Evolutionary conservation across 1,284 basidiomycete genomes (phyloP).

Genomic region (Leccinum cinnamomeum): DNA sequence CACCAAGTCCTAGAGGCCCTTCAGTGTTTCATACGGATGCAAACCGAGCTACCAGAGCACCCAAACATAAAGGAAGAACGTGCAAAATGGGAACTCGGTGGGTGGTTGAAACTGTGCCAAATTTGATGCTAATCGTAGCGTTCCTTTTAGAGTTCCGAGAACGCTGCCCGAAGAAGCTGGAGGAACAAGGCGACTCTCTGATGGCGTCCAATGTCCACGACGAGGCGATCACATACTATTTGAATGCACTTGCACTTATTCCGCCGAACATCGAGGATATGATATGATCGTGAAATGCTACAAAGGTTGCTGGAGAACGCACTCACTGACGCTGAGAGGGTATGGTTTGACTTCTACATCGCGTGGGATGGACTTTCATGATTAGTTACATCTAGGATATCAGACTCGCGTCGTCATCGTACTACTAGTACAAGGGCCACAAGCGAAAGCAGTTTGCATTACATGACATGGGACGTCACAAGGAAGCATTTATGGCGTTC

Average conservation of each 20-base stretch:
- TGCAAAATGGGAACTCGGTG: neutral
- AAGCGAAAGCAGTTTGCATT: neutral
- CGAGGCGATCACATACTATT: neutral
- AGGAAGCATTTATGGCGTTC: conserved; percentile 3
- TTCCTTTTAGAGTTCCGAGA: conserved; percentile 1
- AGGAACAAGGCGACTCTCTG: neutral
- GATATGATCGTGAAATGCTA: neutral
- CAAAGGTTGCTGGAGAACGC: neutral
- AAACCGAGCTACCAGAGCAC: neutral
- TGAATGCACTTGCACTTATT: neutral
- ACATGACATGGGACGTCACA: neutral
- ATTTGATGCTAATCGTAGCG: neutral
- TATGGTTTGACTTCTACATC: neutral
- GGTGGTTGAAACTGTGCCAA: too few species aligned
- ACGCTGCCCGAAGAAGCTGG: neutral
- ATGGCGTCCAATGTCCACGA: neutral
- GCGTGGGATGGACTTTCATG: neutral
- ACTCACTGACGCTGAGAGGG: neutral
- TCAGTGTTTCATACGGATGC: neutral
- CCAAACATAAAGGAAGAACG: neutral
- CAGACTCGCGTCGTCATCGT: neutral
- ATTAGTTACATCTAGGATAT: neutral
- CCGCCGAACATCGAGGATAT: neutral
- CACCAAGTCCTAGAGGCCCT: neutral
- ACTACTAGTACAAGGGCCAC: neutral